A percentile compares a stretch with the other conserved stretches of the same genome.
phyloP scores from a whole-genome alignment of 768 basidiomycete species.

The Collybia sordida region DNA sequence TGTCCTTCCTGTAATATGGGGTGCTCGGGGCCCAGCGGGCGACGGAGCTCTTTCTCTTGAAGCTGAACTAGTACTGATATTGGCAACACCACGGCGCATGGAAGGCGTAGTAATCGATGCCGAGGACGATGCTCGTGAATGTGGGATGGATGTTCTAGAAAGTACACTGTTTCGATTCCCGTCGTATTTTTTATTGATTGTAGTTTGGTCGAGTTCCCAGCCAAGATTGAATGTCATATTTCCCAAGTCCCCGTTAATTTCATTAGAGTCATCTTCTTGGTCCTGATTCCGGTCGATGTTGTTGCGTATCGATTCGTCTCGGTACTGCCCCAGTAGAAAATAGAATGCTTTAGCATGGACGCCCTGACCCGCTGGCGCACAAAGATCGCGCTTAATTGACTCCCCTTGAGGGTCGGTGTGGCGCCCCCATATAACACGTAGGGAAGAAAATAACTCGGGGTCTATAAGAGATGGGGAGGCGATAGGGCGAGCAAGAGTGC shows the following conservation, averaged over 20 bases:
- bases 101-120: constrained; percentile 15
- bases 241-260: constrained; percentile 18
- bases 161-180: constrained; percentile 17
- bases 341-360: constrained; percentile 88
- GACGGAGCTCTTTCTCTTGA: constrained; percentile 45
- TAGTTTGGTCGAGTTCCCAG: constrained; percentile 35
- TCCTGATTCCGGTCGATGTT: constrained; percentile 51
- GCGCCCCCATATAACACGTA: constrained; percentile 83
- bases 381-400: constrained; percentile 61
- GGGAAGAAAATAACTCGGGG: constrained; percentile 70
- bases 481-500: constrained; percentile 69
- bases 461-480: constrained; percentile 71
- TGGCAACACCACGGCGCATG: constrained; percentile 17
- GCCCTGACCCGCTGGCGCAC: constrained; percentile 67
- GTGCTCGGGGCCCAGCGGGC: constrained; percentile 51
- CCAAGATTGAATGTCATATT: constrained; percentile 35
- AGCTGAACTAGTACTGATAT: constrained; percentile 10
- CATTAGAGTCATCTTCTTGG: constrained; percentile 16
- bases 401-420: constrained; percentile 56
- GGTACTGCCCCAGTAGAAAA: constrained; percentile 75
- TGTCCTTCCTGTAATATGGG: constrained; percentile 16
- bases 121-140: constrained; percentile 18
- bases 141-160: constrained; percentile 12
- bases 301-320: constrained; percentile 50
- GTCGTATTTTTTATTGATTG: constrained; percentile 29